Conservation (phyloP, 2,329 filamentous ascomycete species). For the Exophiala oligosperma region DNA sequence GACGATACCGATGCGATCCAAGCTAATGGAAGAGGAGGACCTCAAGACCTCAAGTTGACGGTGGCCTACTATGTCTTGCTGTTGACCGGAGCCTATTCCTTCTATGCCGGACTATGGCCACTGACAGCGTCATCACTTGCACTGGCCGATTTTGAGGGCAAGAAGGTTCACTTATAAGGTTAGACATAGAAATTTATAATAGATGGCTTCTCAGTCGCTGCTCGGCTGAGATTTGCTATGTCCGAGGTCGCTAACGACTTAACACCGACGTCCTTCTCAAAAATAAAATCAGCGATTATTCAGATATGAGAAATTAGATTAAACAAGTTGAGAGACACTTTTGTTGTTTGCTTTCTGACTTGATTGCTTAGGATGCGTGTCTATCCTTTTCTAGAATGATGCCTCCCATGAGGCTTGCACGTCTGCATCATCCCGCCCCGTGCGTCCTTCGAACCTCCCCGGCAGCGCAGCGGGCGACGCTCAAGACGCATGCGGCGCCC, state of each 20-base stretch:
- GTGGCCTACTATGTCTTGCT: constrained; percentile 77
- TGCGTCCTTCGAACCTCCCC: neutral
- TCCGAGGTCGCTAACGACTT: neutral
- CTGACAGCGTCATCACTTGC: constrained; percentile 60
- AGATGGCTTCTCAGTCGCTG: neutral
- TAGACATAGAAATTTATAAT: neutral
- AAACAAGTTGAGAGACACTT: neutral
- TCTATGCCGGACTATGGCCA: constrained; percentile 69
- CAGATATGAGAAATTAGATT: neutral
- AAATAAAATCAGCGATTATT: neutral
- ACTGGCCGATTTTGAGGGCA: constrained; percentile 30
- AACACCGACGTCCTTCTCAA: neutral
- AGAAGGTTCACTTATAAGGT: neutral
- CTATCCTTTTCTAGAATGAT: constrained; percentile 1
- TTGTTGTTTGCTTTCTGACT: neutral
- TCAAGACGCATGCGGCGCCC: constrained; percentile 21
- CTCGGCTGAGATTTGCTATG: neutral
- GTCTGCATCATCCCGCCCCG: neutral
- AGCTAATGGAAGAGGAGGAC: constrained; percentile 30
- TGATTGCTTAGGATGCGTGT: neutral
- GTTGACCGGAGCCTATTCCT: constrained; percentile 68
- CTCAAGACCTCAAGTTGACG: constrained; percentile 62
- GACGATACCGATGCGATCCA: constrained; percentile 34
- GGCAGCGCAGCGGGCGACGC: neutral
- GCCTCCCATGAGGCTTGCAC: constrained; percentile 19